Base-by-base conservation (phyloP, 768 basidiomycete genomes). In the Boletus pseudopeckii region DNA sequence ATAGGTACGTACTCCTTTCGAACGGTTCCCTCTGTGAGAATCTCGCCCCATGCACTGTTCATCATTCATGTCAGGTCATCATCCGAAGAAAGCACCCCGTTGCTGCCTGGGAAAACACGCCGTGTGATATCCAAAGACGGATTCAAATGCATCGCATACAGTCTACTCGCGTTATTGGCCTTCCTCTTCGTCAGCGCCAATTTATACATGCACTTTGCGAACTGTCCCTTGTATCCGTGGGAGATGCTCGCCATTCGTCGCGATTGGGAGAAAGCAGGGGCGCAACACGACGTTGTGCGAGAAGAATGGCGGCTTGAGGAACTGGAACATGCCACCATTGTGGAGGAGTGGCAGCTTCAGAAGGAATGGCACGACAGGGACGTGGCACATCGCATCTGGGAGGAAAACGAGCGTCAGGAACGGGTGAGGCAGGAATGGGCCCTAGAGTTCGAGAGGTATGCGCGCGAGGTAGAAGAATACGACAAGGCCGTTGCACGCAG, bases 181-280 rank as follows among this genome's bases (percentile, higher is more conserved):
- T 2, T 41, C 8, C 3, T 40, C 26, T 45, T 62, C 14, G 3
- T 38, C 28, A 1, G 11, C 20, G 36, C 4, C 41, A 52, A 9
- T 42, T 20, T 57, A 26, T 17, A 1, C 42, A 8, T 53, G 37
- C 61, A 62, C 40, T 46, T 59, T 28, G 2, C 0, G 15, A 38
- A 45, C 39, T 62, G 56, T 20, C 57, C 61, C 1, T 13, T 56
- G 20, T 63, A 56, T 20, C 57, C 61, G 4, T 48, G 9, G 14
- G 26, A 43, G 3, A 63, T 53, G 61, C 6, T 15, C 3, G 17
- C 20, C 20, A 40, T 59, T 18, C 54, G 61, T n/a, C 57, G 22
- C 7, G 46, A 14, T 9, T 62, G 61, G 61, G 37, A 49, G 22
- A 52, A 33, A 3, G 61, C 49, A 20, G 49, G 8, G 1, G 39